Percentiles rank a stretch among this genome's conserved stretches.
Evolutionary conservation across 345 rosid genomes (phyloP).

Genomic region (Excoecaria agallocha): DNA sequence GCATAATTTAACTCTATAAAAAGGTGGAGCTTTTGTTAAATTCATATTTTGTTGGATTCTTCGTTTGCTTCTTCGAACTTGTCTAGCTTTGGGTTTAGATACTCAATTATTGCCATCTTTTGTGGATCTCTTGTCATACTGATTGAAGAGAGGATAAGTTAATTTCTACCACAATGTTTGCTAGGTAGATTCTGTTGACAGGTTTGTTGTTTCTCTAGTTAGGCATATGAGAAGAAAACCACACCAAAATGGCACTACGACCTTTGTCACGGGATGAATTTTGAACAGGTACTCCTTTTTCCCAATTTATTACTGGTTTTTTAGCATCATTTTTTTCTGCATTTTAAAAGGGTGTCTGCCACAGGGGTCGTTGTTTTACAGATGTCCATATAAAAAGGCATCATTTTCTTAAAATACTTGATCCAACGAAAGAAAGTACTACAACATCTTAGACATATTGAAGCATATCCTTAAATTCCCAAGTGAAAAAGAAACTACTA

Average conservation of each 20-base stretch:
- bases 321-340: too few species aligned
- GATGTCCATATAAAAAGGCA: constrained; percentile 97
- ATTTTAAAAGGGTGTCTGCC: too few species aligned
- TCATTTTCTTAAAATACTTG: constrained; percentile 90
- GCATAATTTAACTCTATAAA: not conserved
- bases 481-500: not conserved
- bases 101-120: not conserved
- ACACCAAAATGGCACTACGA: constrained; percentile 94
- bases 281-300: constrained; percentile 69
- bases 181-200: constrained; percentile 7
- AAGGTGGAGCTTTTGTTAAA: not conserved
- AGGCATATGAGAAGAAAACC: constrained; percentile 98
- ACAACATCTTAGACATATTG: not conserved
- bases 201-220: constrained; percentile 16
- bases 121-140: not conserved
- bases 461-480: not conserved
- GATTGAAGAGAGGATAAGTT: not conserved
- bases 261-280: constrained; percentile 78
- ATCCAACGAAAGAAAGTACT: constrained; percentile 46
- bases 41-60: too few species aligned
- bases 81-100: not conserved
- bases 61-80: too few species aligned
- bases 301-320: constrained; percentile 7
- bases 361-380: constrained; percentile 76
- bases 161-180: not conserved